Percentiles rank a stretch among this genome's conserved stretches.
These are phyloP conservation scores for Didymella keratinophila DNA, from an alignment of 2,329 filamentous ascomycete species.

Conservation along the genomic window DNA sequence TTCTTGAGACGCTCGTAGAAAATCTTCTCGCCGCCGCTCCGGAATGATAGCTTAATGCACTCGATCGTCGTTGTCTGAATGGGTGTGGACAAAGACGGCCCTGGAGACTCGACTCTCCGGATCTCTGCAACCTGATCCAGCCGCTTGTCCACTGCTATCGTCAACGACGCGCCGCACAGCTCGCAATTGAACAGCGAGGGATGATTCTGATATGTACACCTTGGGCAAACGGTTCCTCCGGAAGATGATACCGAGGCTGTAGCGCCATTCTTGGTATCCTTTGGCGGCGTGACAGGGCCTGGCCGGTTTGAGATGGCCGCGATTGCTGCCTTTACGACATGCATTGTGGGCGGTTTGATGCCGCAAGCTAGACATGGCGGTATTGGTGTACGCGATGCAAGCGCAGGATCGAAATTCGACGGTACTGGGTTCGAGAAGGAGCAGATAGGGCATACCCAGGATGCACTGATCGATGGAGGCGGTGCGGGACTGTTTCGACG, in stretches of 20 bases:
- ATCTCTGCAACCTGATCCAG: slow-evolving; percentile 51
- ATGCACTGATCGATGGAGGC: slow-evolving; percentile 68
- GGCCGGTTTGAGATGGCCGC: slow-evolving; percentile 70
- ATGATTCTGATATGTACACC: slow-evolving; percentile 95
- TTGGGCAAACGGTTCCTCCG: slow-evolving; percentile 65
- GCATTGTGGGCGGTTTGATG: slow-evolving; percentile 85
- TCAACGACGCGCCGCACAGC: slow-evolving; percentile 83
- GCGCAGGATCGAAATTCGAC: slow-evolving; percentile 88
- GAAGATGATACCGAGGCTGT: slow-evolving; percentile 21
- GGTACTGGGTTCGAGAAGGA: slow-evolving; percentile 93
- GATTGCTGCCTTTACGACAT: slow-evolving; percentile 87
- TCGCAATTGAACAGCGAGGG: slow-evolving; percentile 86
- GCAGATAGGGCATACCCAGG: slow-evolving; percentile 96
- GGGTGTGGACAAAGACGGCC: slow-evolving; percentile 65
- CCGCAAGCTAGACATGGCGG: slow-evolving; percentile 92
- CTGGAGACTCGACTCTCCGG: slow-evolving; percentile 76
- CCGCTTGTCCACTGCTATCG: slow-evolving; percentile 59
- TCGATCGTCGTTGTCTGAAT: slow-evolving; percentile 70
- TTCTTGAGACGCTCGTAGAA: slow-evolving; percentile 90
- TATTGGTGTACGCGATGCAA: slow-evolving; percentile 78
- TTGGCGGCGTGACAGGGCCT: slow-evolving; percentile 37
- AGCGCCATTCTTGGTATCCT: slow-evolving; percentile 50
- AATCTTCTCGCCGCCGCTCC: slow-evolving; percentile 84
- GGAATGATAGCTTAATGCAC: slow-evolving; percentile 89
- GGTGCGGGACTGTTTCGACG: slow-evolving; percentile 53